These are phyloP conservation scores for Geranium rotundifolium DNA, from an alignment of 345 rosid genomes.

Conservation along the genomic window DNA sequence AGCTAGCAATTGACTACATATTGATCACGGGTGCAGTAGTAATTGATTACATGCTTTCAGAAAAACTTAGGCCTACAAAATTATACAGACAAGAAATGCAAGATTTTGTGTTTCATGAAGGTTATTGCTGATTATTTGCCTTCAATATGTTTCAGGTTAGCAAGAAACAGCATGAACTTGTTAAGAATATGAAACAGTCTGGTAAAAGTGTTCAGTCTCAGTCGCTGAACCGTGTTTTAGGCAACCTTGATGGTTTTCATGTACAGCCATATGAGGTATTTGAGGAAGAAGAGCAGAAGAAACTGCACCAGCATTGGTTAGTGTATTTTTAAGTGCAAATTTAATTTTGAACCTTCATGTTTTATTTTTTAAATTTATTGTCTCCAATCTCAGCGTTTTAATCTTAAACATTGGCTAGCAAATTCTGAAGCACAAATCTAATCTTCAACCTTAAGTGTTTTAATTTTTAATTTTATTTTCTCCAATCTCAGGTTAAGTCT, in stretches of 20 bases:
- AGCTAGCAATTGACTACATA: no score
- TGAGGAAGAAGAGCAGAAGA: slow-evolving; percentile 78
- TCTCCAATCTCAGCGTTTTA: slow-evolving; percentile 1
- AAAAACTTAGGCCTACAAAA: no score
- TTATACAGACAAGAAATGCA: no score
- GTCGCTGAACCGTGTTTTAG: slow-evolving; percentile 63
- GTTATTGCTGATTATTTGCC: slow-evolving; percentile 14
- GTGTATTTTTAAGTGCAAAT: slow-evolving; percentile 21
- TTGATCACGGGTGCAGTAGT: no score
- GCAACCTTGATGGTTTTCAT: slow-evolving; percentile 49
- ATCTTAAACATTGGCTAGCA: slow-evolving; percentile 51
- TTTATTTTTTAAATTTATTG: slow-evolving; percentile 1
- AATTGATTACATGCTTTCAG: no score
- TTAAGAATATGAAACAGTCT: slow-evolving; percentile 77
- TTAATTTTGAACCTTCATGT: slow-evolving; percentile 4
- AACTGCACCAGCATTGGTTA: slow-evolving; percentile 75
- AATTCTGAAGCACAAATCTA: slow-evolving; percentile 1
- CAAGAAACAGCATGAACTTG: slow-evolving; percentile 85
- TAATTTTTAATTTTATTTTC: not conserved
- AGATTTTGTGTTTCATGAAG: not conserved
- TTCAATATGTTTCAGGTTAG: slow-evolving; percentile 55
- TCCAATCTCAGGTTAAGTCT: not conserved
- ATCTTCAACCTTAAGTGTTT: not conserved
- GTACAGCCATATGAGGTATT: slow-evolving; percentile 82
- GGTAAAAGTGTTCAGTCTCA: slow-evolving; percentile 68